Conservation (phyloP, 108 stramenopile species). For the Discostella pseudostelligera region DNA sequence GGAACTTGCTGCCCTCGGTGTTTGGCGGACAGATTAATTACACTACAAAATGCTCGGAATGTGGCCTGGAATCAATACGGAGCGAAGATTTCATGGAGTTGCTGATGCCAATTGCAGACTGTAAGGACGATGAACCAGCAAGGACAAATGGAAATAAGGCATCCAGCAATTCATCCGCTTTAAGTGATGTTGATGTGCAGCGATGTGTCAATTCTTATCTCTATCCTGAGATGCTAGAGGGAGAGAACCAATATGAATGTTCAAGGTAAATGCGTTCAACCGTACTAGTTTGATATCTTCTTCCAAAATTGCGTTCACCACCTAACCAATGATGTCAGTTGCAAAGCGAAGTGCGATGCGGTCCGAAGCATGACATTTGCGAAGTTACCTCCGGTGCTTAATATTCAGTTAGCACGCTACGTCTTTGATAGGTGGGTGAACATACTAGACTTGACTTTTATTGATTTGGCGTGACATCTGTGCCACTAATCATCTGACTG, state of each 20-base stretch:
- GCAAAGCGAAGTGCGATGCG: conserved; percentile 71
- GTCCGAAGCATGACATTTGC: conserved; percentile 44
- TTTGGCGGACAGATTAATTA: conserved; percentile 68
- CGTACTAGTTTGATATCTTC: not conserved
- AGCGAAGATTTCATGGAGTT: conserved; percentile 74
- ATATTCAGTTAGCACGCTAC: conserved; percentile 82
- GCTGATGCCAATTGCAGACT: conserved; percentile 62
- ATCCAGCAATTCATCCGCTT: conserved; percentile 1
- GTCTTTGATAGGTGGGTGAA: conserved; percentile 64
- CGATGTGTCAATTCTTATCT: conserved; percentile 66
- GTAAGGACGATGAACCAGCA: conserved; percentile 4
- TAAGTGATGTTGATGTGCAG: conserved; percentile 63
- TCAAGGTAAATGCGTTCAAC: conserved; percentile 13
- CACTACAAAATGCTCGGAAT: conserved; percentile 63
- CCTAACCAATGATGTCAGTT: conserved; percentile 14
- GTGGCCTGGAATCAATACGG: conserved; percentile 45
- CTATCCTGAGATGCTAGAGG: conserved; percentile 61
- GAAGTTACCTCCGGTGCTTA: conserved; percentile 75
- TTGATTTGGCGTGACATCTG: not conserved
- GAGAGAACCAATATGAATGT: conserved; percentile 86
- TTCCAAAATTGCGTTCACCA: not conserved
- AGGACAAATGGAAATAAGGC: conserved; percentile 10
- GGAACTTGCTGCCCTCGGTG: conserved; percentile 54
- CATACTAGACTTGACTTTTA: too few relatives aligned
- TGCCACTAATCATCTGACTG: not conserved